A percentile compares a stretch with the other conserved stretches of the same genome.
These are phyloP conservation scores for Grammothele lineata DNA, from an alignment of 768 basidiomycete genomes.

Conservation along the genomic window DNA sequence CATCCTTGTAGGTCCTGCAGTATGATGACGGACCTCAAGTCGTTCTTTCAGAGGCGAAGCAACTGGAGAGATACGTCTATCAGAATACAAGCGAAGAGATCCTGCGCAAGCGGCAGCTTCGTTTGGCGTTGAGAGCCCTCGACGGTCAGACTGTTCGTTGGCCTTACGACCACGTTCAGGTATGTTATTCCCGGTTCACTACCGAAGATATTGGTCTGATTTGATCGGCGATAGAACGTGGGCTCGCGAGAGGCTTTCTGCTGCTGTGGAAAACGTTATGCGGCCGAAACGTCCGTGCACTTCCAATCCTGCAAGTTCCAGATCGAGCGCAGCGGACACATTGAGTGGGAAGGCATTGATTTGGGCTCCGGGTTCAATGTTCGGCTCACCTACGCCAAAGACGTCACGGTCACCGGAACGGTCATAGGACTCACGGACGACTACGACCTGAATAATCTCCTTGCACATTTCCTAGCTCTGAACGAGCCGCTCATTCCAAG, in stretches of 20 bases:
- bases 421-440: slow-evolving; percentile 63
- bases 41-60: slow-evolving; percentile 41
- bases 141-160: slow-evolving; percentile 59
- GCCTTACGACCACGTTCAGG: slow-evolving; percentile 59
- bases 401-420: slow-evolving; percentile 43
- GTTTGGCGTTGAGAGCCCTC: slow-evolving; percentile 59
- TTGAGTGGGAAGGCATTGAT: slow-evolving; percentile 48
- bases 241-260: slow-evolving; percentile 43
- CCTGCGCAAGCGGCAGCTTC: slow-evolving; percentile 47
- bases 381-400: slow-evolving; percentile 50
- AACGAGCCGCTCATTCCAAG: slow-evolving; percentile 49
- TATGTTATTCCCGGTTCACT: slow-evolving; percentile 17
- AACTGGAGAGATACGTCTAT: slow-evolving; percentile 54
- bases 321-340: slow-evolving; percentile 49
- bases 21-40: slow-evolving; percentile 58
- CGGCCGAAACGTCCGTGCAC: slow-evolving; percentile 41
- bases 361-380: slow-evolving; percentile 70
- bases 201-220: no score
- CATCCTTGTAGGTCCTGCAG: slow-evolving; percentile 54
- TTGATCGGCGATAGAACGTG: slow-evolving; percentile 33
- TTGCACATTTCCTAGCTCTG: slow-evolving; percentile 59
- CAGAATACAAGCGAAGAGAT: slow-evolving; percentile 57
- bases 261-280: slow-evolving; percentile 43
- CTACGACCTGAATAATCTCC: slow-evolving; percentile 54
- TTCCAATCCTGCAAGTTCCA: slow-evolving; percentile 45